Evolutionary conservation across 441 rosid genomes (phyloP).

Genomic region (Eutrema salsugineum): DNA sequence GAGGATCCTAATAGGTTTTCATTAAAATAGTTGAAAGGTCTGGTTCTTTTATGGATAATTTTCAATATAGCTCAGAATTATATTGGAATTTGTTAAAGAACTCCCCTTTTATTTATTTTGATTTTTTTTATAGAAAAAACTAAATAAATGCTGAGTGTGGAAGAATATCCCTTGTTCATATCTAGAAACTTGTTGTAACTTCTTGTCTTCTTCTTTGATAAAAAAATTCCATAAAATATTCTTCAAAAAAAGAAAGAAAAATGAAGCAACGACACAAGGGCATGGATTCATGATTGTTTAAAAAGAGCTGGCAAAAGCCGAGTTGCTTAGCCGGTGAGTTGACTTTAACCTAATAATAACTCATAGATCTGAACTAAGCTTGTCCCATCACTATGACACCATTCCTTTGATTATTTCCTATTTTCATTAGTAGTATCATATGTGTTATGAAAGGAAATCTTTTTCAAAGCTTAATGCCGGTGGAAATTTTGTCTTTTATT

Average conservation of each 20-base stretch:
- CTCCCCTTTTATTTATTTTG: too few species aligned
- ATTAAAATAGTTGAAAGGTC: too few species aligned
- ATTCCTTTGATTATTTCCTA: background rate
- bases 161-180: too few species aligned
- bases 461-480: constrained; percentile 23
- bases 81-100: too few species aligned
- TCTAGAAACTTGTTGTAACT: too few species aligned
- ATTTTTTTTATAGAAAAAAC: too few species aligned
- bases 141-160: too few species aligned
- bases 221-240: background rate
- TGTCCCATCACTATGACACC: constrained; percentile 30
- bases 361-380: constrained; percentile 23
- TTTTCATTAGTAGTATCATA: background rate
- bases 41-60: too few species aligned
- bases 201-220: too few species aligned
- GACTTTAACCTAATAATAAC: constrained; percentile 18
- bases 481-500: constrained; percentile 19
- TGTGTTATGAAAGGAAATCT: background rate
- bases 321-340: constrained; percentile 27
- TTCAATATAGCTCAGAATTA: too few species aligned
- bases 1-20: too few species aligned
- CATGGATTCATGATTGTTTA: constrained; percentile 6
- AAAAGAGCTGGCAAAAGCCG: constrained; percentile 21
- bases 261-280: background rate
- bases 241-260: background rate